A percentile compares a stretch with the other conserved stretches of the same genome.
Evolutionary conservation across 106 monocot species (phyloP).

Genomic region (Platanthera zijinensis): DNA sequence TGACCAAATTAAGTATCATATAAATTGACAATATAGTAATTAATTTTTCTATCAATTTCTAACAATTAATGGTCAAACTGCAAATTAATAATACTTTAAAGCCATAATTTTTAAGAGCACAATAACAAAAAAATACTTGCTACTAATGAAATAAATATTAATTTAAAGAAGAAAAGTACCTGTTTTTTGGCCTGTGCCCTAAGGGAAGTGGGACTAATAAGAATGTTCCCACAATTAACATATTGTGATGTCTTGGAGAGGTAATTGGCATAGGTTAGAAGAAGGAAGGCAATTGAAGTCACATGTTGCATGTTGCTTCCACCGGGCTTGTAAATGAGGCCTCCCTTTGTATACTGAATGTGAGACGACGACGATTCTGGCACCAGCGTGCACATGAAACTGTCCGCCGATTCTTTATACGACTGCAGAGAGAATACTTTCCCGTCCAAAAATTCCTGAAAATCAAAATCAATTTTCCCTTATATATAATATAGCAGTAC

Average conservation of each 20-base stretch:
- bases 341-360: conserved; percentile 72
- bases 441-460: conserved; percentile 73
- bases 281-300: conserved; percentile 84
- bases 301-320: conserved; percentile 99
- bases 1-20: too few species aligned
- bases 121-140: too few species aligned
- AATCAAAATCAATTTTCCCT: neutral
- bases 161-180: conserved; percentile 22
- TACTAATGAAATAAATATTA: too few species aligned
- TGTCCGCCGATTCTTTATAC: conserved; percentile 84
- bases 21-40: too few species aligned
- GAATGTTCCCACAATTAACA: conserved; percentile 61
- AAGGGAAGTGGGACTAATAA: conserved; percentile 50
- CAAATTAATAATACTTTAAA: too few species aligned
- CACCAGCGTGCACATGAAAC: conserved; percentile 86
- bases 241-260: conserved; percentile 46
- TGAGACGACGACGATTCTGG: conserved; percentile 71
- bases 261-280: conserved; percentile 81
- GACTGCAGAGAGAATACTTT: conserved; percentile 50
- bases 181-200: conserved; percentile 72
- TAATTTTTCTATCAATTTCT: too few species aligned
- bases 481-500: neutral
- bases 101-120: too few species aligned
- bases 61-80: too few species aligned
- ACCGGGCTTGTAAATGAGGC: conserved; percentile 86